Conservation (phyloP, 2,329 filamentous ascomycete species). For the Verticillium longisporum region DNA sequence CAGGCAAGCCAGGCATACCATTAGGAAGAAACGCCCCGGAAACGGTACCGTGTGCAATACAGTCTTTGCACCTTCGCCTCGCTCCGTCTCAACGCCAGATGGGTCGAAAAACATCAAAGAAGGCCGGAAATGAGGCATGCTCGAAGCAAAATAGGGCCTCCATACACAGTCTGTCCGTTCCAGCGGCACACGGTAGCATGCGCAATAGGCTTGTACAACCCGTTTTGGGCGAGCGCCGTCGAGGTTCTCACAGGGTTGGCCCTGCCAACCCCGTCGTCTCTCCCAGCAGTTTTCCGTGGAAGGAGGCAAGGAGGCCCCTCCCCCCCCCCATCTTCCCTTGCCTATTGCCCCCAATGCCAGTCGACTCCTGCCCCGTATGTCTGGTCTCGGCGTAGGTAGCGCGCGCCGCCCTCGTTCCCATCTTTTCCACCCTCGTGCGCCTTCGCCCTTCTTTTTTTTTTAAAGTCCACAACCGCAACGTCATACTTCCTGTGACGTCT, state of each 20-base stretch:
- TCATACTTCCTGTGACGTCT: conserved; percentile 39
- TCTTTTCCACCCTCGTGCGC: not conserved
- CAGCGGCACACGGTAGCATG: not conserved
- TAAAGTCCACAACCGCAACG: conserved; percentile 29
- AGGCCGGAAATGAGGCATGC: not conserved
- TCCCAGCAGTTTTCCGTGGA: not conserved
- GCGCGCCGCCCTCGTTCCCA: not conserved
- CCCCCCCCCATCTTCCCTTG: not conserved
- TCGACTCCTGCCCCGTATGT: not conserved
- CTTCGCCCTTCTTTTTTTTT: conserved; percentile 3
- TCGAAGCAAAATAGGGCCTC: not conserved
- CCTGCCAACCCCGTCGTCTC: not conserved
- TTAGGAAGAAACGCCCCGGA: not conserved
- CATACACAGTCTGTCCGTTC: not conserved
- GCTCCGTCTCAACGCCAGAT: too few relatives aligned
- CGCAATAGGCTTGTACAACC: not conserved
- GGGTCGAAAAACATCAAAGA: not conserved
- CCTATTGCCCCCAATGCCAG: not conserved
- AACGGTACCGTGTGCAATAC: not conserved
- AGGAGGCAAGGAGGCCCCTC: not conserved
- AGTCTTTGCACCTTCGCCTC: not conserved
- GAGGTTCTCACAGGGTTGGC: not conserved
- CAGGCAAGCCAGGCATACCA: not conserved
- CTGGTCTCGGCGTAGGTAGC: not conserved
- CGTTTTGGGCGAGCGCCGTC: not conserved